Conservation (phyloP, 805 yeast genomes). For the Sporopachydermia quercuum region DNA sequence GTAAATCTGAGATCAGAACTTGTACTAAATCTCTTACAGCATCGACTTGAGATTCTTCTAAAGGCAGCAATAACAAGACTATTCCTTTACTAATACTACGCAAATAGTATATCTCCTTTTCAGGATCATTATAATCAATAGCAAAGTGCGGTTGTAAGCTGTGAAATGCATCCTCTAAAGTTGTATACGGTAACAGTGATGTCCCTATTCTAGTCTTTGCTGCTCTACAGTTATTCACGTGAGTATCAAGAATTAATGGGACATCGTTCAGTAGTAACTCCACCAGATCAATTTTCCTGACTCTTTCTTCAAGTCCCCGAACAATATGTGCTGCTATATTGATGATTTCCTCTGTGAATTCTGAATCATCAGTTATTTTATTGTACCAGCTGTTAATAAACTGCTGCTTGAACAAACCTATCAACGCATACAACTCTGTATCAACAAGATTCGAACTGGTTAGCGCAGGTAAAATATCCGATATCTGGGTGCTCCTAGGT, state of each 20-base stretch:
- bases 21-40: slow-evolving; percentile 24
- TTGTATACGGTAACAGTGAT: slow-evolving; percentile 18
- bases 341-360: slow-evolving; percentile 26
- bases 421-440: slow-evolving; percentile 28
- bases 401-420: slow-evolving; percentile 30
- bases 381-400: slow-evolving; percentile 34
- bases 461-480: slow-evolving; percentile 22
- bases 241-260: slow-evolving; percentile 25
- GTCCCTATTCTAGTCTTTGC: slow-evolving; percentile 17
- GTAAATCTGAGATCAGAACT: slow-evolving; percentile 27
- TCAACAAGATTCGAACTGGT: slow-evolving; percentile 27
- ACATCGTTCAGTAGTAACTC: slow-evolving; percentile 28
- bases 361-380: slow-evolving; percentile 24
- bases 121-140: slow-evolving; percentile 10
- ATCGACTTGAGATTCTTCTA: slow-evolving; percentile 24
- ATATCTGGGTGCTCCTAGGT: slow-evolving; percentile 8
- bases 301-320: slow-evolving; percentile 21
- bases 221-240: slow-evolving; percentile 18
- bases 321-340: slow-evolving; percentile 25
- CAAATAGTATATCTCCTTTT: slow-evolving; percentile 19
- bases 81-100: slow-evolving; percentile 22
- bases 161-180: slow-evolving; percentile 21
- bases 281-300: slow-evolving; percentile 19
- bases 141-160: slow-evolving; percentile 22
- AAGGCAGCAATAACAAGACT: slow-evolving; percentile 23